phyloP scores from a whole-genome alignment of 2,329 filamentous ascomycete species.

The Penicillium digitatum region DNA sequence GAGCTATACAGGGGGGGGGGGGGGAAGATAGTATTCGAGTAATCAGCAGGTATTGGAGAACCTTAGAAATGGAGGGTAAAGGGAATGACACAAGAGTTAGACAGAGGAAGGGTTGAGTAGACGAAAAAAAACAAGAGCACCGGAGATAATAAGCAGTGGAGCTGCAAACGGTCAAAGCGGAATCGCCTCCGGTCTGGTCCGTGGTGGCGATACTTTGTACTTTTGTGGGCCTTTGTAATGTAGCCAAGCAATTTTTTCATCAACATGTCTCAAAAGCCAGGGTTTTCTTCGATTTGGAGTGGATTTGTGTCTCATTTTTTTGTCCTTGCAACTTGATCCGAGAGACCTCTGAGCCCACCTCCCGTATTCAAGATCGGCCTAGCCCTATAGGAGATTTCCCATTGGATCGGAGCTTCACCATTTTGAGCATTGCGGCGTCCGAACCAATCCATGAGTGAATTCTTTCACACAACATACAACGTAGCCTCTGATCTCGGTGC shows the following conservation, averaged over 20 bases:
- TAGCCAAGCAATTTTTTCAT: no score
- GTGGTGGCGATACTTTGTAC: constrained; percentile 11
- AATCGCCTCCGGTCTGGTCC: constrained; percentile 17
- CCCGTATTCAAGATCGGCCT: neutral
- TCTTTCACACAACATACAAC: no score
- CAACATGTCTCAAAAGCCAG: neutral
- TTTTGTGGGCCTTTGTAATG: neutral
- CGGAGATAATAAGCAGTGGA: constrained; percentile 13
- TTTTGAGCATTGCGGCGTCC: neutral
- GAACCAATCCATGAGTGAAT: neutral
- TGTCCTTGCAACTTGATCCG: neutral
- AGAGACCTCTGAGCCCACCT: neutral
- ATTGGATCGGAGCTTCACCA: neutral
- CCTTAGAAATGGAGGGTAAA: neutral
- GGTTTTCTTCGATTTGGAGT: neutral
- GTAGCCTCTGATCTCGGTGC: neutral
- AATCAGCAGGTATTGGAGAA: neutral
- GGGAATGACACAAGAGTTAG: neutral
- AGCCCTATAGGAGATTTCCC: neutral
- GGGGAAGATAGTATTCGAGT: neutral
- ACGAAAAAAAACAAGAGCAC: constrained; percentile 1
- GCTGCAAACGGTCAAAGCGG: constrained; percentile 13
- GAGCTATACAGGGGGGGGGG: no score
- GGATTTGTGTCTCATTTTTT: neutral
- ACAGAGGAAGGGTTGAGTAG: neutral